Evolutionary conservation across 139 green algal genomes (phyloP), one percentile per base, ranked within the genome.

Genomic region (Chlorella vulgaris): DNA sequence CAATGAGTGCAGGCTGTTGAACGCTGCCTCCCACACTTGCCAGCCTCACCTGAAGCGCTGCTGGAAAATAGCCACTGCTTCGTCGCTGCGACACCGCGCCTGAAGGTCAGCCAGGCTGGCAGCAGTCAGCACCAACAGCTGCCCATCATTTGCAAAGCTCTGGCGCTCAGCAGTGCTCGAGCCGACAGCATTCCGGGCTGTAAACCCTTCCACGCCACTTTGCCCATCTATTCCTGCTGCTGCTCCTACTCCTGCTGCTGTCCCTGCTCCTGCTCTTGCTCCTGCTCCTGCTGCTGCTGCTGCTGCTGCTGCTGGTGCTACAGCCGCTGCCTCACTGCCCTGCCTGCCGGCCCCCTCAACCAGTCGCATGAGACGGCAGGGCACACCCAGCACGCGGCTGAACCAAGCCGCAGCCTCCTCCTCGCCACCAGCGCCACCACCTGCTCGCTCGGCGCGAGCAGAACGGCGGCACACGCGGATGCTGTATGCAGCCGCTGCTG

Each of bases 101-200:
- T 89, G 86, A 28, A 97, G 70, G 10, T 91, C 83, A 7, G 70
- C 74, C 68, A 96, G 80, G 87, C 91, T 95, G 63, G 86, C 78
- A 0, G 67, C 62, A 31, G 78, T 88, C n/a, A 94, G 69, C 47
- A 95, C 62, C 69, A 96, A 84, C 53, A 93, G 91, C 83, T 97
- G 92, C 15, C 85, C 93, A 53, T 98, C 92, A 70, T 98, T 98
- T 13, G 94, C 92, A 87, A 97, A 98, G 26, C 60, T 51, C 29
- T 2, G 42, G 78, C 5, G 4, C 15, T 24, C 10, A 58, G 15
- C 47, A 24, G 47, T 24, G 15, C 47, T 58, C 47, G 15, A 58
- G n/a, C n/a, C n/a, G n/a, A n/a, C n/a, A n/a, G n/a, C n/a, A n/a
- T n/a, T n/a, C n/a, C n/a, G n/a, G n/a, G n/a, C n/a, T n/a, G n/a